Evolutionary conservation across 225 moss, liverwort and hornwort genomes (phyloP).

Genomic region (Anthoceros angustus): DNA sequence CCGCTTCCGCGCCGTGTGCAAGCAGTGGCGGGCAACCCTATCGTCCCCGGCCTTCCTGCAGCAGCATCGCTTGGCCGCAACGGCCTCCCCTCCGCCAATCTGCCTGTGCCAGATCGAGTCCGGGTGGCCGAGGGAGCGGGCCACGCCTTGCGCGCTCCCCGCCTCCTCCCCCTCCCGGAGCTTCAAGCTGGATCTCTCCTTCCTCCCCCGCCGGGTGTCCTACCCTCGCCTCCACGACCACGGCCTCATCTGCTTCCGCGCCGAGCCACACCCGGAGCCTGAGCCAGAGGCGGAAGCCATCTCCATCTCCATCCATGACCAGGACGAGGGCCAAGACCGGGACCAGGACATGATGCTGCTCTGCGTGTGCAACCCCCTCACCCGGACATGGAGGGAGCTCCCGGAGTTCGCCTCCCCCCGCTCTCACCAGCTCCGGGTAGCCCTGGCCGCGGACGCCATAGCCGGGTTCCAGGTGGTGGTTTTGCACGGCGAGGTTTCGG

Average conservation of each 20-base stretch:
- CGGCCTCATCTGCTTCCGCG: constrained; percentile 3
- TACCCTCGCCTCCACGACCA: background rate
- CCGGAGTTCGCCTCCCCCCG: background rate
- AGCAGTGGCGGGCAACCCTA: background rate
- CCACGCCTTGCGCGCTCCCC: background rate
- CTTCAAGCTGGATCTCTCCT: constrained; percentile 1
- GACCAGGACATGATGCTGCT: background rate
- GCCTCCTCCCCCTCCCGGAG: background rate
- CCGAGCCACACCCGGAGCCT: background rate
- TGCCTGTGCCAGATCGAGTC: constrained; percentile 1
- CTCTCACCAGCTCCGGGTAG: background rate
- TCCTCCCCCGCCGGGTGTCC: background rate
- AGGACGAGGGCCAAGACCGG: too few relatives aligned
- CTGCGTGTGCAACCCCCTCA: background rate
- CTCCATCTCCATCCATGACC: too few relatives aligned
- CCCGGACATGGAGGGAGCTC: background rate
- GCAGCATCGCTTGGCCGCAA: background rate
- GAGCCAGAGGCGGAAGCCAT: too few relatives aligned
- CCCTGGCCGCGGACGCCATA: background rate
- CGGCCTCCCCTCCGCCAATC: background rate
- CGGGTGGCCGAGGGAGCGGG: background rate
- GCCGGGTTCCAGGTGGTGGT: background rate
- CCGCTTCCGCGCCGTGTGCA: background rate
- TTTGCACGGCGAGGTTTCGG: background rate
- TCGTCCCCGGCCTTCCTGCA: background rate